phyloP scores from a whole-genome alignment of 495 filamentous ascomycete genomes.

The Sabuloglossum arenarium region DNA sequence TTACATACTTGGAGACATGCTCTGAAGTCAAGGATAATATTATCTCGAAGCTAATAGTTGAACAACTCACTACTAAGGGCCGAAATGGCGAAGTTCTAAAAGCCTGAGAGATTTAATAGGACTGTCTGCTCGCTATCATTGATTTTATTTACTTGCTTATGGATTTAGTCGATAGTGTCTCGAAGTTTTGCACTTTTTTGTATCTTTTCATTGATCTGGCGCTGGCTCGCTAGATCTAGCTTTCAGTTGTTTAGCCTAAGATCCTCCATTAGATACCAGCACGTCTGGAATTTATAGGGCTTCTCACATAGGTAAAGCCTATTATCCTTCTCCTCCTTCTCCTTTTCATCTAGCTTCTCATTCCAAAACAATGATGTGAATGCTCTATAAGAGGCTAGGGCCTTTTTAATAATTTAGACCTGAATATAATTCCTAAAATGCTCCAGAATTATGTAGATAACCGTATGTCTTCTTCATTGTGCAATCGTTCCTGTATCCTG shows the following conservation, averaged over 20 bases:
- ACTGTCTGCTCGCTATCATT: no score
- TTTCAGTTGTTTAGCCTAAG: not conserved
- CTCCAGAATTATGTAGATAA: no score
- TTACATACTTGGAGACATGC: not conserved
- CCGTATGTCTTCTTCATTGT: no score
- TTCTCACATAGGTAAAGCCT: not conserved
- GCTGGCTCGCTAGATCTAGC: not conserved
- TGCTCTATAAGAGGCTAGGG: no score
- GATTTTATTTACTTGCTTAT: no score
- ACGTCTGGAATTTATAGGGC: not conserved
- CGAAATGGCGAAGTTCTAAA: no score
- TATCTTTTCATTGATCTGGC: not conserved
- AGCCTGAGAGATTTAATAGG: no score
- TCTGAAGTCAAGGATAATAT: not conserved
- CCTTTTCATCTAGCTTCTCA: no score
- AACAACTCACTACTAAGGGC: not conserved
- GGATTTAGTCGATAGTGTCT: not conserved
- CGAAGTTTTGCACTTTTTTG: not conserved
- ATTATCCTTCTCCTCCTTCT: not conserved
- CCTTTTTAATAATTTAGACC: no score
- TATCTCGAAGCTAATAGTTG: not conserved
- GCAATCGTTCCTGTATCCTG: no score
- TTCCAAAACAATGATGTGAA: no score
- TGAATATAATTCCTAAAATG: no score
- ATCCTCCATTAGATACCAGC: not conserved